Evolutionary conservation across 257 asterid species (phyloP).

Genomic region (Forsythia viridissima): DNA sequence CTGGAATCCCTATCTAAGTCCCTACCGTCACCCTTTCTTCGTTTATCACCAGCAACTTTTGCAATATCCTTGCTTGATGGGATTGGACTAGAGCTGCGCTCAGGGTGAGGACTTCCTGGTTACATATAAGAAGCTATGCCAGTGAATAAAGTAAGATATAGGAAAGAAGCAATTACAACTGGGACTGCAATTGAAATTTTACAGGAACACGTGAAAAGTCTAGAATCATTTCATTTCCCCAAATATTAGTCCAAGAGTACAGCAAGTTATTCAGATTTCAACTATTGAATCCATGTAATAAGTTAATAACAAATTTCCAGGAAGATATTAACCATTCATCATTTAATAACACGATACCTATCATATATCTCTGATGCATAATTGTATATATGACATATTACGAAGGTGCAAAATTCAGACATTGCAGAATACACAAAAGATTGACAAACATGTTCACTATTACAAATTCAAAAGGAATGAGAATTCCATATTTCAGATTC

Average conservation of each 20-base stretch:
- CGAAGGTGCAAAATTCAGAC: too few relatives aligned
- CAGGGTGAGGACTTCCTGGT: conserved; percentile 69
- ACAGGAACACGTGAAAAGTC: not conserved
- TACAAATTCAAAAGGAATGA: too few relatives aligned
- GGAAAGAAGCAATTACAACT: not conserved
- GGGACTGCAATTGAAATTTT: not conserved
- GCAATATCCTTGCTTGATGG: conserved; percentile 46
- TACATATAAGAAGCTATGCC: conserved; percentile 39
- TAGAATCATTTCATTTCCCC: not conserved
- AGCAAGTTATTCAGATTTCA: not conserved
- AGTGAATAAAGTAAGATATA: conserved; percentile 36
- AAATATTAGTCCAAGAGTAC: not conserved
- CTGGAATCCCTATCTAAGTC: conserved; percentile 39
- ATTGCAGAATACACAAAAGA: too few relatives aligned
- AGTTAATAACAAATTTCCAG: not conserved
- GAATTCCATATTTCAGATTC: too few relatives aligned
- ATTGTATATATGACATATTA: too few relatives aligned
- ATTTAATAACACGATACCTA: not conserved
- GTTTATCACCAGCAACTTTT: conserved; percentile 43
- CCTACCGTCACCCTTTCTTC: conserved; percentile 52
- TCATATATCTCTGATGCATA: not conserved
- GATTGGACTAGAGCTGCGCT: conserved; percentile 57
- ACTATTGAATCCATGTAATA: not conserved
- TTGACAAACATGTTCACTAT: too few relatives aligned
- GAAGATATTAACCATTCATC: not conserved